A percentile compares a stretch with the other conserved stretches of the same genome.
Conservation (phyloP, 768 basidiomycete genomes). For the Hebeloma cylindrosporum region DNA sequence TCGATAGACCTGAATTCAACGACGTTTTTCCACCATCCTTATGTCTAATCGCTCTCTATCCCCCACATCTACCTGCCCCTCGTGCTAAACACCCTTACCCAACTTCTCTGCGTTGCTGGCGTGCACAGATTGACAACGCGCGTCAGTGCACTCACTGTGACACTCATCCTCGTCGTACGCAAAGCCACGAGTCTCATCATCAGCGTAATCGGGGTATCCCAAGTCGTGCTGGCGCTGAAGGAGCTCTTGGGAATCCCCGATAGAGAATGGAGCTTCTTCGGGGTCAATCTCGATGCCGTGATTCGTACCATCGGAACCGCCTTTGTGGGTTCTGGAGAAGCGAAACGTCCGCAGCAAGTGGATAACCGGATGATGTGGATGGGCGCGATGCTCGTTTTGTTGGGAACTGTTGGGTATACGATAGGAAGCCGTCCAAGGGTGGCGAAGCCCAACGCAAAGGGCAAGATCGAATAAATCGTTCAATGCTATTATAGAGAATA, state of each 20-base stretch:
- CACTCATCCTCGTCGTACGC: constrained; percentile 76
- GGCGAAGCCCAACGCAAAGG: constrained; percentile 20
- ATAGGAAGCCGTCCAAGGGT: constrained; percentile 33
- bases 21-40: constrained; percentile 19
- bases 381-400: constrained; percentile 66
- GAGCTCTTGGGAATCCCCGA: constrained; percentile 9
- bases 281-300: constrained; percentile 14
- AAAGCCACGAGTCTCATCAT: constrained; percentile 78
- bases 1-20: not conserved
- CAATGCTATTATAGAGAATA: too few species aligned
- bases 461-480: constrained; percentile 12
- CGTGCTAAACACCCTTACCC: constrained; percentile 75
- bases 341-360: constrained; percentile 29
- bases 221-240: constrained; percentile 13
- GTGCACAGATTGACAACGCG: constrained; percentile 83
- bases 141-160: constrained; percentile 73
- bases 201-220: constrained; percentile 54
- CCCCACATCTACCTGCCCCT: constrained; percentile 67
- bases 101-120: constrained; percentile 82
- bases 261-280: constrained; percentile 3
- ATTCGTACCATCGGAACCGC: constrained; percentile 16
- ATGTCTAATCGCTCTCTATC: constrained; percentile 44
- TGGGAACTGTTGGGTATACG: constrained; percentile 73
- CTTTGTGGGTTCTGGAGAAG: constrained; percentile 15
- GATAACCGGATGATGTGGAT: constrained; percentile 58